These are phyloP conservation scores for Ramaria sp. DNA, from an alignment of 768 basidiomycete species.

Conservation along the genomic window DNA sequence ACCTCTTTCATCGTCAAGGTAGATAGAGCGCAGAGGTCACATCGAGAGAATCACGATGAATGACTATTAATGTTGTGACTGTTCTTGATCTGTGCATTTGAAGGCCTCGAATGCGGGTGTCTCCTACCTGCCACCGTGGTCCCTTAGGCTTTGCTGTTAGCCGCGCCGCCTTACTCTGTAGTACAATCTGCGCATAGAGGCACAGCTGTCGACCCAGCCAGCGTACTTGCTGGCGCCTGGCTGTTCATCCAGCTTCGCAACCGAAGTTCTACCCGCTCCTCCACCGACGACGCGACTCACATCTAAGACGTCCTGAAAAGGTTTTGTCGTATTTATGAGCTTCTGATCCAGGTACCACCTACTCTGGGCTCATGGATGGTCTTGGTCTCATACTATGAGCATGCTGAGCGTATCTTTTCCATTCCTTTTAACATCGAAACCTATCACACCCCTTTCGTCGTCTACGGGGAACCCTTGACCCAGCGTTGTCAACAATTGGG, in stretches of 20 bases:
- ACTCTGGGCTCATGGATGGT: slow-evolving; percentile 63
- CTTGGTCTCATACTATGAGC: slow-evolving; percentile 18
- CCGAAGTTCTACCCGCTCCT: slow-evolving; percentile 84
- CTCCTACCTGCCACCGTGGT: not conserved
- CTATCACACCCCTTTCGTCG: not conserved
- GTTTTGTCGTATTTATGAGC: slow-evolving; percentile 71
- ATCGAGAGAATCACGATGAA: too few species aligned
- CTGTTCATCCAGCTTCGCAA: slow-evolving; percentile 72
- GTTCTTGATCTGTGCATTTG: not conserved
- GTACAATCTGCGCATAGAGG: slow-evolving; percentile 32
- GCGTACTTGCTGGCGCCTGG: slow-evolving; percentile 64
- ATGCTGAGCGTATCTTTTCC: slow-evolving; percentile 17
- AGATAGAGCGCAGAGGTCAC: too few species aligned
- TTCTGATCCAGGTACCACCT: slow-evolving; percentile 82
- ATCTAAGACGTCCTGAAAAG: slow-evolving; percentile 49
- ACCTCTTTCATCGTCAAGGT: too few species aligned
- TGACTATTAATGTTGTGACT: too few species aligned
- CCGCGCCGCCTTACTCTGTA: not conserved
- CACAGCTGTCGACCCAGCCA: slow-evolving; percentile 52
- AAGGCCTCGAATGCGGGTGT: not conserved
- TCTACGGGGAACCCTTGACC: slow-evolving; percentile 19
- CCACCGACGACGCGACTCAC: slow-evolving; percentile 75
- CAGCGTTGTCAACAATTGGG: slow-evolving; percentile 52
- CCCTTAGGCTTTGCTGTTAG: not conserved
- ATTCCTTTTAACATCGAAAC: slow-evolving; percentile 1